Conservation (phyloP, 495 filamentous ascomycete genomes). For the Astrothelium macrocarpum region DNA sequence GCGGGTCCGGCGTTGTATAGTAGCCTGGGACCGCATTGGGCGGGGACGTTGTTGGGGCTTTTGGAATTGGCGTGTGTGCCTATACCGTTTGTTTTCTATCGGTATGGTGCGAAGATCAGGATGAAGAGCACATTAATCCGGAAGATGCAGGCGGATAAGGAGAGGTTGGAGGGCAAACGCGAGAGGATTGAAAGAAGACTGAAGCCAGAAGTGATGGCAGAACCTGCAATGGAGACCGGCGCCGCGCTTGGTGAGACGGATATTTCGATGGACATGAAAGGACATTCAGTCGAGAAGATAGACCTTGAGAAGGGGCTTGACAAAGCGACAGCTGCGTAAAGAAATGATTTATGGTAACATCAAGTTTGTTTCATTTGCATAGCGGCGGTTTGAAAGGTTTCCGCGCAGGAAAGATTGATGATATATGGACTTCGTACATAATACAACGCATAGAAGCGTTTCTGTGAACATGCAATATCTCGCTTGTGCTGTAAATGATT, state of each 20-base stretch:
- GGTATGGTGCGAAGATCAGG: conserved; percentile 61
- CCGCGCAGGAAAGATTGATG: neutral
- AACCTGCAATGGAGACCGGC: conserved; percentile 16
- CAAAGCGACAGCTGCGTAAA: neutral
- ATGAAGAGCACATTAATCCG: conserved; percentile 55
- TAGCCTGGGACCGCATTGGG: conserved; percentile 64
- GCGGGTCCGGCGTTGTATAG: conserved; percentile 65
- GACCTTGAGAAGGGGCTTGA: conserved; percentile 11
- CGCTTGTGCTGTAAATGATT: neutral
- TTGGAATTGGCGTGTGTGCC: conserved; percentile 62
- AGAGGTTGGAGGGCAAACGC: conserved; percentile 42
- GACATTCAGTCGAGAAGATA: neutral
- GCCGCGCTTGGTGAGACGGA: conserved; percentile 17
- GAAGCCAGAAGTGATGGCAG: conserved; percentile 18
- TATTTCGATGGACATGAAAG: neutral
- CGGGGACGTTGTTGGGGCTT: conserved; percentile 62
- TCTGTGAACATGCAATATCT: neutral
- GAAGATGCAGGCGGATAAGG: conserved; percentile 60
- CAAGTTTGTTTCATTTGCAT: neutral
- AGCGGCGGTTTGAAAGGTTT: neutral
- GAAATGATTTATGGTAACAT: neutral
- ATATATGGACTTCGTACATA: neutral
- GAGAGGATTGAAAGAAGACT: conserved; percentile 23
- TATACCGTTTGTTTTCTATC: conserved; percentile 72
- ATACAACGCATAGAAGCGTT: neutral